phyloP scores from a whole-genome alignment of 2,329 filamentous ascomycete genomes.

The Geosmithia morbida region DNA sequence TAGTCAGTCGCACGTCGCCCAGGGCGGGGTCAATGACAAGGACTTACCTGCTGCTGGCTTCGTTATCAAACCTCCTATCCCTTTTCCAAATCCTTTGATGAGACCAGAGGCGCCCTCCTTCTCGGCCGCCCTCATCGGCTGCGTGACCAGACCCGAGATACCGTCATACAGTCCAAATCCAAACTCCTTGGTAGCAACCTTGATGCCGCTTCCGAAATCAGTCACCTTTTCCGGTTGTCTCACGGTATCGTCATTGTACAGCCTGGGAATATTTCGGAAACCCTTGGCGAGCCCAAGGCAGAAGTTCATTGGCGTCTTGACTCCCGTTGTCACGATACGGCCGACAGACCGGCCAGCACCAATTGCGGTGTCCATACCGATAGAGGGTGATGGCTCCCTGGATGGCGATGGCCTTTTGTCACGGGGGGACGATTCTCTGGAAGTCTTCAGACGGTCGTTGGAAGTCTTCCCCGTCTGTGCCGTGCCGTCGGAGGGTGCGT shows the following conservation, averaged over 20 bases:
- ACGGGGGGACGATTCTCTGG: background rate
- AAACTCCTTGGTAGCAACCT: constrained; percentile 65
- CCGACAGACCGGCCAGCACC: constrained; percentile 53
- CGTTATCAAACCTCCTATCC: constrained; percentile 64
- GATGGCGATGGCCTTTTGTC: constrained; percentile 5
- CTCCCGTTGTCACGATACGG: constrained; percentile 58
- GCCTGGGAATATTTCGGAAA: constrained; percentile 72
- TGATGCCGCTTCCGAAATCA: constrained; percentile 59
- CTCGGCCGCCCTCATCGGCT: constrained; percentile 49
- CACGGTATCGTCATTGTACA: constrained; percentile 77
- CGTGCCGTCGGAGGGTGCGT: background rate
- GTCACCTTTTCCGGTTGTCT: constrained; percentile 69
- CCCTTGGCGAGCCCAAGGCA: constrained; percentile 70
- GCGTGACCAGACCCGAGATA: constrained; percentile 65
- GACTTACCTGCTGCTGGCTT: constrained; percentile 65
- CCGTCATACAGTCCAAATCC: constrained; percentile 69
- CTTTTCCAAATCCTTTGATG: constrained; percentile 69
- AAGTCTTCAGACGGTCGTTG: background rate
- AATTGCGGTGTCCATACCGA: constrained; percentile 41
- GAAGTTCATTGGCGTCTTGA: constrained; percentile 75
- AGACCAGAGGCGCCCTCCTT: constrained; percentile 42
- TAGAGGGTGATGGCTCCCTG: constrained; percentile 6
- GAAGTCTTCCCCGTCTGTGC: background rate
- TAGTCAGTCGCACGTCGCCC: background rate
- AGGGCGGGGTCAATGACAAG: background rate